Evolutionary conservation across 192 early-diverging fungal genomes (phyloP), one percentile per base, ranked within the genome.

Genomic region (Backusella tarrabulga): DNA sequence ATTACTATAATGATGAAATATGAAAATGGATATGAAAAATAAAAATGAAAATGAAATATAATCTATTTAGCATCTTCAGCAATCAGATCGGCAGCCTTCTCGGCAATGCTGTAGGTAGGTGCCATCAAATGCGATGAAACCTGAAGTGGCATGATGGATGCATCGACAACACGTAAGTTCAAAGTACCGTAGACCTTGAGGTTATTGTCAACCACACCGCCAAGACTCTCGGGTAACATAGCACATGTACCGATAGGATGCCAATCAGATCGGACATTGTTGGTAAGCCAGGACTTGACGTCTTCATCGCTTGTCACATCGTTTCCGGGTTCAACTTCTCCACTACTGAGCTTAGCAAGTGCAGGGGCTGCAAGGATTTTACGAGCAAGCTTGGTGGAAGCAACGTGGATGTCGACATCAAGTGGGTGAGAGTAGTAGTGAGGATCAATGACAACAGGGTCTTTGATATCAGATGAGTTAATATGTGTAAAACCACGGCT

Each of bases 51-150:
- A 0, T 63, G 56, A 63, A 29, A 63, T 63, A 3, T 8, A 60
- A 60, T 23, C 23, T 29, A 63, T 26, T 63, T 23, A 3, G 21
- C 56, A 29, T 63, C 21, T 63, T 63, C 56, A 63, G 56, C 23
- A 63, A 81, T 74, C 72, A 81, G 69, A 54, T 81, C 80, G n/a
- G 80, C 76, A 21, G 72, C 80, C 36, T 81, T 81, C 72, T 81
- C 80, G 34, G 69, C 80, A 35, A 73, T 60, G 63, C 67, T 76
- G 52, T 76, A 77, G 71, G 72, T 26, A 23, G 66, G 32, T 54
- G 76, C 72, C 63, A 74, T 60, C 63, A 74, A 34, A 38, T 76
- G 67, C 14, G 67, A 56, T 29, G 60, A 46, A 76, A 71, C 71
- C 23, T 40, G 72, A 66, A 74, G 41, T 73, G 77, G 81, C 6